Conservation (phyloP, 2,329 filamentous ascomycete genomes). For the Podosphaera leucotricha region DNA sequence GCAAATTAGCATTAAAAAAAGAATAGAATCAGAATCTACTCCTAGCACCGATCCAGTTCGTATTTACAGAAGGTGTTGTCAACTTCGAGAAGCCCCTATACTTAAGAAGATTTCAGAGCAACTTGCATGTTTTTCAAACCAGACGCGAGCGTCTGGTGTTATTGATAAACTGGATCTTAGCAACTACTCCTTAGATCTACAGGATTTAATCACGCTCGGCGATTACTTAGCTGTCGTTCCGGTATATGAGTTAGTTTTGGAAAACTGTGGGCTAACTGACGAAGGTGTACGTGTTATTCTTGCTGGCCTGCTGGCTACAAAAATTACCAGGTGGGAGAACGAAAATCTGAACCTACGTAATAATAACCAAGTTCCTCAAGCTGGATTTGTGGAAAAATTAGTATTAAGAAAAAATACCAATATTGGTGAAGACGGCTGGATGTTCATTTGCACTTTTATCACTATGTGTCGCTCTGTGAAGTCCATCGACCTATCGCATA, state of each 20-base stretch:
- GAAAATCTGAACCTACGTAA: conserved; percentile 6
- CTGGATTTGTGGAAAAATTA: conserved; percentile 65
- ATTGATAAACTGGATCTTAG: conserved; percentile 66
- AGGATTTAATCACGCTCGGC: conserved; percentile 67
- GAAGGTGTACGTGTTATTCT: conserved; percentile 72
- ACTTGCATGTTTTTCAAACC: conserved; percentile 43
- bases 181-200: conserved; percentile 59
- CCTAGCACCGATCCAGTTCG: conserved; percentile 79
- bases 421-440: conserved; percentile 73
- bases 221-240: conserved; percentile 91
- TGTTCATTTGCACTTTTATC: conserved; percentile 68
- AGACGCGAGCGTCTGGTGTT: conserved; percentile 41
- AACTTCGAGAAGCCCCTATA: conserved; percentile 77
- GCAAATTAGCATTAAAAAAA: conserved; percentile 11
- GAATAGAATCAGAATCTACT: conserved; percentile 32
- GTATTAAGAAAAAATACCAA: conserved; percentile 75
- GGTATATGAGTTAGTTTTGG: conserved; percentile 62
- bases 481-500: conserved; percentile 64
- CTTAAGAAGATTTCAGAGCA: conserved; percentile 82
- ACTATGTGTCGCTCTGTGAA: conserved; percentile 76
- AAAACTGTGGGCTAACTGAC: conserved; percentile 70
- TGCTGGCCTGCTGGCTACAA: conserved; percentile 63
- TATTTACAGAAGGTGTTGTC: conserved; percentile 86
- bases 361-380: conserved; percentile 15
- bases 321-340: conserved; percentile 29